Conservation (phyloP, 1,284 basidiomycete genomes). For the Ustilago cynodontis region DNA sequence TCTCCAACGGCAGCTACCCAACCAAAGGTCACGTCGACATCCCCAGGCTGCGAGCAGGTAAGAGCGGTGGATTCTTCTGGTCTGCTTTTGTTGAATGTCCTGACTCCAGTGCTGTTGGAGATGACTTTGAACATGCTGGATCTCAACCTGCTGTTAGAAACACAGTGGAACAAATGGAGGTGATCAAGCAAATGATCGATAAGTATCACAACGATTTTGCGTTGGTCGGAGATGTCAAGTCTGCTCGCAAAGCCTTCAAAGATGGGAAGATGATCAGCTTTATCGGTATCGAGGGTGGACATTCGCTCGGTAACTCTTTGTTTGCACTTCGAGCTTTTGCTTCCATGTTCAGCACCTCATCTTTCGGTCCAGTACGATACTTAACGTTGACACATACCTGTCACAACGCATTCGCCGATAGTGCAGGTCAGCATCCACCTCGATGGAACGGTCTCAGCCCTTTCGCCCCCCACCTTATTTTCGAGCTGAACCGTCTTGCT, state of each 20-base stretch:
- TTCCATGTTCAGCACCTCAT: constrained; percentile 13
- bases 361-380: constrained; percentile 38
- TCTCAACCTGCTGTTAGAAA: constrained; percentile 32
- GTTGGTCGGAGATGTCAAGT: constrained; percentile 18
- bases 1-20: constrained; percentile 33
- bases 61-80: constrained; percentile 55
- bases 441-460: constrained; percentile 48
- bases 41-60: constrained; percentile 39
- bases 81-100: constrained; percentile 52
- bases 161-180: constrained; percentile 52
- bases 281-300: constrained; percentile 53
- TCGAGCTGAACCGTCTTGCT: constrained; percentile 45
- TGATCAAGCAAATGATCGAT: constrained; percentile 45
- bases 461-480: constrained; percentile 30
- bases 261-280: constrained; percentile 57
- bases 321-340: constrained; percentile 27
- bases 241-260: constrained; percentile 49
- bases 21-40: constrained; percentile 46
- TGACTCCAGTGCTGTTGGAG: constrained; percentile 21
- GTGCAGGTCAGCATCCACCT: constrained; percentile 29
- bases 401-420: constrained; percentile 50
- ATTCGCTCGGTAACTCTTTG: constrained; percentile 51
- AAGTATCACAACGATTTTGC: constrained; percentile 37
- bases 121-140: constrained; percentile 42
- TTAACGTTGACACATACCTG: constrained; percentile 51